Evolutionary conservation across 768 basidiomycete genomes (phyloP).

Genomic region (Scleroderma bovista): DNA sequence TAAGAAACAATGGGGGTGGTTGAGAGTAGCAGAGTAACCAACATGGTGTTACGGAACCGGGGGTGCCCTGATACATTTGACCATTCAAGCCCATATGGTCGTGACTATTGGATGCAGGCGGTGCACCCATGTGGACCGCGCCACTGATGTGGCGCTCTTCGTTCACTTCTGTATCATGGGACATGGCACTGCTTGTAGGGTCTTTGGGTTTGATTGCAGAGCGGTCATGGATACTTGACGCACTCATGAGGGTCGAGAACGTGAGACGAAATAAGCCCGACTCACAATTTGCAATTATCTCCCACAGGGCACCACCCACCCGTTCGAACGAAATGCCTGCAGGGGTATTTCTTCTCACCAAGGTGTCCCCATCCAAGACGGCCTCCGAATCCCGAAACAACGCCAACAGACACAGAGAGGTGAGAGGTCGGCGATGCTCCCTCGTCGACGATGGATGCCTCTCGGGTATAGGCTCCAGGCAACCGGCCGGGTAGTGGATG

Average conservation of each 20-base stretch:
- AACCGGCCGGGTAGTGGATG: neutral
- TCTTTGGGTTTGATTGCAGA: constrained; percentile 22
- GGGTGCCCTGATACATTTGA: constrained; percentile 26
- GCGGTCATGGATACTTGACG: constrained; percentile 18
- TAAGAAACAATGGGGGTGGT: neutral
- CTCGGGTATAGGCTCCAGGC: constrained; percentile 7
- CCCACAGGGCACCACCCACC: constrained; percentile 40
- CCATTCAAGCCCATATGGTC: neutral
- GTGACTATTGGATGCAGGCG: constrained; percentile 4
- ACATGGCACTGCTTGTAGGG: constrained; percentile 4
- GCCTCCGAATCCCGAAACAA: constrained; percentile 7
- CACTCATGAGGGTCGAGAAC: neutral
- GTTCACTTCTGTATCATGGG: constrained; percentile 3
- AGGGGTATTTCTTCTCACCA: constrained; percentile 33
- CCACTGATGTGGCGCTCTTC: constrained; percentile 18
- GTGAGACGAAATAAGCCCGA: neutral
- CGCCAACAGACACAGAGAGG: constrained; percentile 18
- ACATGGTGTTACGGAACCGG: constrained; percentile 28
- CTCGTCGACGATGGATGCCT: constrained; percentile 12
- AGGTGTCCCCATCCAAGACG: neutral
- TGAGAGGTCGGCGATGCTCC: constrained; percentile 18
- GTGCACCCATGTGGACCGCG: constrained; percentile 17
- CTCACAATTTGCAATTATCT: constrained; percentile 39
- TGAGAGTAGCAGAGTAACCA: constrained; percentile 17
- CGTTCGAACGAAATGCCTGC: constrained; percentile 38